A percentile compares a stretch with the other conserved stretches of the same genome.
Conservation (phyloP, 129 eudicot genomes). For the Deinandra increscens region DNA sequence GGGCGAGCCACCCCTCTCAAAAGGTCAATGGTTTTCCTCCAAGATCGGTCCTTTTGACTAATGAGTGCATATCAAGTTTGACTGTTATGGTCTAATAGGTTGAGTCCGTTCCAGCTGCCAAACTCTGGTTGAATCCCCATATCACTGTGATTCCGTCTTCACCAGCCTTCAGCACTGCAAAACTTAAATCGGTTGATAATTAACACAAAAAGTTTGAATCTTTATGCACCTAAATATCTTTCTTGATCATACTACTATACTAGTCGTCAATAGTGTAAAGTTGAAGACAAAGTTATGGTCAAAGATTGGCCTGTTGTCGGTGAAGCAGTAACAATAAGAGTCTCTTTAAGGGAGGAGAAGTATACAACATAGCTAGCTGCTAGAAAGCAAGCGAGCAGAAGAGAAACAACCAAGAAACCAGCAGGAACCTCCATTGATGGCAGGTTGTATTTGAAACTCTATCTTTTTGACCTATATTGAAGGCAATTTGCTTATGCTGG, state of each 20-base stretch:
- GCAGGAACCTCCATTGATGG: constrained; percentile 44
- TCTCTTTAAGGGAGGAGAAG: constrained; percentile 45
- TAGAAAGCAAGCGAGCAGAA: constrained; percentile 40
- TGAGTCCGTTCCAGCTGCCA: constrained; percentile 39
- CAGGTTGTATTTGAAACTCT: constrained; percentile 18
- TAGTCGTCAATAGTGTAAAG: background rate
- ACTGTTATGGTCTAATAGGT: constrained; percentile 51
- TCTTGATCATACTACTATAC: background rate
- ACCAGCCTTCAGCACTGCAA: constrained; percentile 51
- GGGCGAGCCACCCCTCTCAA: constrained; percentile 43
- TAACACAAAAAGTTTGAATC: background rate
- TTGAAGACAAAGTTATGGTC: constrained; percentile 8
- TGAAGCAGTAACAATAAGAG: constrained; percentile 43
- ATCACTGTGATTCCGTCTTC: constrained; percentile 45
- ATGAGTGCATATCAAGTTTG: constrained; percentile 55
- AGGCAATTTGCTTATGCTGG: constrained; percentile 17
- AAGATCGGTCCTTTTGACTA: constrained; percentile 59
- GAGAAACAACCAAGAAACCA: constrained; percentile 28
- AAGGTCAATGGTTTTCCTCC: constrained; percentile 49
- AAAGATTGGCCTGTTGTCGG: constrained; percentile 42
- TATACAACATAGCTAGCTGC: constrained; percentile 42
- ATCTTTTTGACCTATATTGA: background rate
- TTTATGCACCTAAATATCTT: background rate
- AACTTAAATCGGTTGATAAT: constrained; percentile 12
- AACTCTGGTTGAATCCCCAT: constrained; percentile 46